Conservation (phyloP, 2,329 filamentous ascomycete species). For the Trichothecium sympodiale region DNA sequence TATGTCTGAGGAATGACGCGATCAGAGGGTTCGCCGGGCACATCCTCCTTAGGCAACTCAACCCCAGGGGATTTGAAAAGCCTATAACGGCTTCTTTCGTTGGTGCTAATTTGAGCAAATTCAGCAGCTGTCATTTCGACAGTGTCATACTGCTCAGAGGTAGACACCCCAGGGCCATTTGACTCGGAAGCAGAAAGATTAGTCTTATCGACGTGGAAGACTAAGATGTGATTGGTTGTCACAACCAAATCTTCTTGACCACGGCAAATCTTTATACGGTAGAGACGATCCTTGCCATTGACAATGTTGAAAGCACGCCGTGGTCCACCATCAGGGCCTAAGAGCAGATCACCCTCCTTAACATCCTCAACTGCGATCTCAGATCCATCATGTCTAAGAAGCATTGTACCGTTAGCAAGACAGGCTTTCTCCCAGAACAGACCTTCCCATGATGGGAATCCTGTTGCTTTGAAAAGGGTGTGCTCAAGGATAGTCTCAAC, state of each 20-base stretch:
- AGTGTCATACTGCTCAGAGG: slow-evolving; percentile 21
- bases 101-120: slow-evolving; percentile 25
- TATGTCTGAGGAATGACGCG: slow-evolving; percentile 14
- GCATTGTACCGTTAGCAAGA: slow-evolving; percentile 30
- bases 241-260: slow-evolving; percentile 35
- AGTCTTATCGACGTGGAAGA: slow-evolving; percentile 26
- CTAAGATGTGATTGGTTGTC: slow-evolving; percentile 36
- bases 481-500: slow-evolving; percentile 98
- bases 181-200: neutral
- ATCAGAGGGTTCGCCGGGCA: slow-evolving; percentile 9
- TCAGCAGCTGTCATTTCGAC: slow-evolving; percentile 34
- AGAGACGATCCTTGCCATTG: slow-evolving; percentile 32
- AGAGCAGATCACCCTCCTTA: slow-evolving; percentile 33
- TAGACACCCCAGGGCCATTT: slow-evolving; percentile 3
- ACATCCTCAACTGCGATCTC: slow-evolving; percentile 36
- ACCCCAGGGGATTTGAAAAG: slow-evolving; percentile 24
- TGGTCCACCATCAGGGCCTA: slow-evolving; percentile 35
- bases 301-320: slow-evolving; percentile 39
- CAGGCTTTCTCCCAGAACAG: slow-evolving; percentile 73
- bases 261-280: slow-evolving; percentile 32
- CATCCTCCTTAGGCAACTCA: slow-evolving; percentile 14
- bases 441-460: slow-evolving; percentile 94
- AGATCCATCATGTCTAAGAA: slow-evolving; percentile 31
- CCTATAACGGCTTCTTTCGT: slow-evolving; percentile 22
- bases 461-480: slow-evolving; percentile 91